A percentile compares a stretch with the other conserved stretches of the same genome.
phyloP scores from a whole-genome alignment of 371 early-diverging fungal species.

The Actinomortierella wolfii region DNA sequence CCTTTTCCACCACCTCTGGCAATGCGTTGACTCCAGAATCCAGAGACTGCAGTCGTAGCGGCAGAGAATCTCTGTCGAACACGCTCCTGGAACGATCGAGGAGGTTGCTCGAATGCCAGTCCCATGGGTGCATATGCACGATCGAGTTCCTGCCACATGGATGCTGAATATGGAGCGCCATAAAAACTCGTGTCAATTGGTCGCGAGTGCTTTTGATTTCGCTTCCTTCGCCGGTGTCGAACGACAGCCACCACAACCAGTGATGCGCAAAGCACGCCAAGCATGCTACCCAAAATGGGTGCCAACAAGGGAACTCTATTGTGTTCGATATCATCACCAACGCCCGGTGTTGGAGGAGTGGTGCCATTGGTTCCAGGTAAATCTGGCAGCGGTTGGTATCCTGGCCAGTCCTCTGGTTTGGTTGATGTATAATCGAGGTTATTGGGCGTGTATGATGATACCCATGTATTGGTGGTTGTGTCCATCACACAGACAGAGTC shows the following conservation, averaged over 20 bases:
- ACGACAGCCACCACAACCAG: conserved; percentile 7
- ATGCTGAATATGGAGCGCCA: background rate
- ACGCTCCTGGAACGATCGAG: conserved; percentile 22
- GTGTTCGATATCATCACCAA: background rate
- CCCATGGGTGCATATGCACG: conserved; percentile 28
- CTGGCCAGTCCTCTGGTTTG: conserved; percentile 44
- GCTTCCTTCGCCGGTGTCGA: conserved; percentile 3
- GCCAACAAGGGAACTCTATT: background rate
- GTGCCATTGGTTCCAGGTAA: conserved; percentile 5
- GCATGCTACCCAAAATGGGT: conserved; percentile 24
- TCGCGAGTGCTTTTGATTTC: background rate
- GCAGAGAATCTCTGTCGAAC: conserved; percentile 17
- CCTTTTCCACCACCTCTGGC: no score
- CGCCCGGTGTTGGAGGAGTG: conserved; percentile 1
- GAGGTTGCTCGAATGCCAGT: conserved; percentile 17
- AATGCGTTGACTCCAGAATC: conserved; percentile 17
- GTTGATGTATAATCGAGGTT: conserved; percentile 31
- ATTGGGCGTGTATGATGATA: conserved; percentile 35
- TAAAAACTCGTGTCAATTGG: conserved; percentile 20
- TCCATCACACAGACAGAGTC: conserved; percentile 33
- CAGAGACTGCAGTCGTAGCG: background rate
- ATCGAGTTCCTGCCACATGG: conserved; percentile 2
- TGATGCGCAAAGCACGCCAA: conserved; percentile 11
- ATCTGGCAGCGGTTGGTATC: conserved; percentile 13
- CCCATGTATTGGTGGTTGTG: conserved; percentile 34